Conservation (phyloP, 2,329 filamentous ascomycete genomes). For the Sporothrix phasma region DNA sequence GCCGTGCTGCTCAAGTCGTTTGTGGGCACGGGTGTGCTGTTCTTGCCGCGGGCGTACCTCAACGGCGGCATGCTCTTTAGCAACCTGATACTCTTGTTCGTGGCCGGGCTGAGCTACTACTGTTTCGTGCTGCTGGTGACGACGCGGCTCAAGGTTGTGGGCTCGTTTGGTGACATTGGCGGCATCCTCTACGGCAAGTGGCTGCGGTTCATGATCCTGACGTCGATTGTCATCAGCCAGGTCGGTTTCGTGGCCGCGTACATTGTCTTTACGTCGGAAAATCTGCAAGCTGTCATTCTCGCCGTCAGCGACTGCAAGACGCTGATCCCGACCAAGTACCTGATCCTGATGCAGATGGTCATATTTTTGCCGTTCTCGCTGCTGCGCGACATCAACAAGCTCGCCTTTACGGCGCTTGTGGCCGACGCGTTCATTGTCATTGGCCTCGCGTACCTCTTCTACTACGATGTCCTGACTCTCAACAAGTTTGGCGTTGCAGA, state of each 20-base stretch:
- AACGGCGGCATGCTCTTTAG: conserved; percentile 98
- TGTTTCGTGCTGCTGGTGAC: conserved; percentile 91
- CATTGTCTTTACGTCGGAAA: conserved; percentile 93
- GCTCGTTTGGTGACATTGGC: conserved; percentile 97
- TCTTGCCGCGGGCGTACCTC: conserved; percentile 83
- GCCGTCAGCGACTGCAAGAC: conserved; percentile 83
- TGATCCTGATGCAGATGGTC: conserved; percentile 90
- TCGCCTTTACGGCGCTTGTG: conserved; percentile 86
- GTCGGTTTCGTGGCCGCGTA: conserved; percentile 92
- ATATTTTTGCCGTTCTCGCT: conserved; percentile 92
- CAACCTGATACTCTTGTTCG: conserved; percentile 75
- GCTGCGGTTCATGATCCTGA: conserved; percentile 79
- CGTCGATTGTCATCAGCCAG: conserved; percentile 89
- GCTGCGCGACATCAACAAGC: conserved; percentile 92
- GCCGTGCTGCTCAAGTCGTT: conserved; percentile 92
- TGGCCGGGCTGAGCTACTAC: conserved; percentile 86
- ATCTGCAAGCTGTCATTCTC: conserved; percentile 86
- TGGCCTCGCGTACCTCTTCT: conserved; percentile 87
- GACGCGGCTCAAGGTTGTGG: conserved; percentile 73
- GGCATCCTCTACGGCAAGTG: conserved; percentile 82
- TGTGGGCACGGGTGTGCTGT: conserved; percentile 90
- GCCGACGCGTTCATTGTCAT: conserved; percentile 92
- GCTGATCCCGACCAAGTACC: conserved; percentile 73
- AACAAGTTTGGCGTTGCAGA: conserved; percentile 67
- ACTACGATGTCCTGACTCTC: conserved; percentile 85